Base-by-base conservation (phyloP, 2,329 filamentous ascomycete genomes). In the Aspergillus eucalypticola region DNA sequence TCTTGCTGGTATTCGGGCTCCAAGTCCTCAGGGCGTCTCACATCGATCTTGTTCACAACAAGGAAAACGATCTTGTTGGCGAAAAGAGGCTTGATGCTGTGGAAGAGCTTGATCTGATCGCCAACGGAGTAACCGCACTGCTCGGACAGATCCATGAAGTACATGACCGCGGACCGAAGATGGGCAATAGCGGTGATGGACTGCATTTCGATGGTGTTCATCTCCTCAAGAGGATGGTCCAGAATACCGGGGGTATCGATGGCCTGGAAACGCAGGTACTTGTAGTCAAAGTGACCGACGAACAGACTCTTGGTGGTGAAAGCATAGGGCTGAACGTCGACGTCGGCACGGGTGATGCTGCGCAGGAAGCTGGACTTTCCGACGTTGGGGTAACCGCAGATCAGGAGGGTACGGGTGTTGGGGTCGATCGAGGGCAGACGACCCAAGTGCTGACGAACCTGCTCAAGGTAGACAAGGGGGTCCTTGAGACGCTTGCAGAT, bases 131-230 rank as follows among this genome's bases (percentile, higher is more conserved):
- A 99, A 60, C 95, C 95, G 70, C 93, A 97, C 82, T 96, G 92
- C 82, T 97, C 94, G 21, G 91, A 96, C 63, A 97, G 83, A 82
- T 98, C 94, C 91, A 98, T 96, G 75, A 98, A 98, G 79, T 98
- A 98, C 61, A 98, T 83, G 66, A 99, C 96, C 59, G 94, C 94
- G 44, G 93, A 96, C 70, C 94, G 87, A 74, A 99, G 83, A 82
- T 99, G 96, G 54, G 95, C 95, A 80, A 99, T 96, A 10, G 96
- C 95, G 17, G 94, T 98, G 68, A 99, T 97, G 63, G 90, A 90
- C 83, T 98, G 95, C 92, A 98, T 98, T 80, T 99, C 95, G 74
- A 99, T 99, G 3, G 95, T 98, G 81, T 97, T 96, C 95, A 98
- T 99, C 81, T 98, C 95, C 79, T 98, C 95, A 8, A 99, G 86